Conservation (phyloP, 1,284 basidiomycete genomes). For the Leucoagaricus sp. region DNA sequence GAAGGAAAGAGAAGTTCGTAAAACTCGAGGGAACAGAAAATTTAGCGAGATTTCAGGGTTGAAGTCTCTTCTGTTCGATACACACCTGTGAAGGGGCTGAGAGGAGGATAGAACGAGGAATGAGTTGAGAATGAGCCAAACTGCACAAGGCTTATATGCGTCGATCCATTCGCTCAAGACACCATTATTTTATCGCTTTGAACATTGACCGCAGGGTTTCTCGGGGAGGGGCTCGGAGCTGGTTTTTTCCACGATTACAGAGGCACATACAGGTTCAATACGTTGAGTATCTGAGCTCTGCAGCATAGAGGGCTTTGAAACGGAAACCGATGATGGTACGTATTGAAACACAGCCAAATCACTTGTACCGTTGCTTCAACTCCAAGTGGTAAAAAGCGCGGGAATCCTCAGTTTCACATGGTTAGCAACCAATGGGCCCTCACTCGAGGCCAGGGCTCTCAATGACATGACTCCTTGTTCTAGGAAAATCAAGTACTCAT, state of each 20-base stretch:
- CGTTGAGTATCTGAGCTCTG: neutral
- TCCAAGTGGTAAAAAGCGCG: neutral
- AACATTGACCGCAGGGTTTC: neutral
- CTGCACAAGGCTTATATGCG: too few species aligned
- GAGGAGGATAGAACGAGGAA: too few species aligned
- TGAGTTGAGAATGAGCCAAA: too few species aligned
- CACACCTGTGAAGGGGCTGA: too few species aligned
- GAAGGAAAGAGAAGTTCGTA: constrained; percentile 6
- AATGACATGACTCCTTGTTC: neutral
- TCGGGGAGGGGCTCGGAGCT: neutral
- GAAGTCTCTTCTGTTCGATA: too few species aligned
- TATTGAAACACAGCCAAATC: neutral
- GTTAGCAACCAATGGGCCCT: neutral
- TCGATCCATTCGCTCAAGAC: neutral
- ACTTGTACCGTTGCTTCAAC: neutral
- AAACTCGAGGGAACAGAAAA: constrained; percentile 1
- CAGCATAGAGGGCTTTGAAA: neutral
- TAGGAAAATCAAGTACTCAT: neutral
- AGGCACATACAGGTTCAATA: neutral
- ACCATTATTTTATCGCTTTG: neutral
- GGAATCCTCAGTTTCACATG: neutral
- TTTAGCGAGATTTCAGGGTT: too few species aligned
- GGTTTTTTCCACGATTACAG: neutral
- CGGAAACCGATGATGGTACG: neutral
- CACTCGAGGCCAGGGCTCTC: neutral